phyloP scores from a whole-genome alignment of 2,329 filamentous ascomycete genomes.

The Colletotrichum theobromicola region DNA sequence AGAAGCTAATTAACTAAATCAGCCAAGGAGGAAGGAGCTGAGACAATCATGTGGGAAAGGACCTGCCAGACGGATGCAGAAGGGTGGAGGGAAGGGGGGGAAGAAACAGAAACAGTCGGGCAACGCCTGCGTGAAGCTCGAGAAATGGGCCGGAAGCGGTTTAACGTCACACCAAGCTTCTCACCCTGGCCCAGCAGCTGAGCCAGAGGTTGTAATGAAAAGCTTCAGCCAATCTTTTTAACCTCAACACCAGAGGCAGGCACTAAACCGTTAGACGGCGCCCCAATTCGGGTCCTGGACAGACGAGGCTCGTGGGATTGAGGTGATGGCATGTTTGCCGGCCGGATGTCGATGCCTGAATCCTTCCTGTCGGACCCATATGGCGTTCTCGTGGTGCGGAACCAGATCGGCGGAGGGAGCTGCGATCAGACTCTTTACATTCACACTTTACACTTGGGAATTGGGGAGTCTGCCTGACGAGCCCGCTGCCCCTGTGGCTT shows the following conservation, averaged over 20 bases:
- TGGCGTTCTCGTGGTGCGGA: neutral
- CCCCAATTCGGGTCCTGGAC: neutral
- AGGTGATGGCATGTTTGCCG: neutral
- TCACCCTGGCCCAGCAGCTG: neutral
- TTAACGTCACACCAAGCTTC: neutral
- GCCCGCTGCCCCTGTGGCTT: neutral
- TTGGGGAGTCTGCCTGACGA: neutral
- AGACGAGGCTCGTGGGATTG: neutral
- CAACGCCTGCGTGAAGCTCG: neutral
- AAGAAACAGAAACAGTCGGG: neutral
- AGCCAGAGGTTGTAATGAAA: neutral
- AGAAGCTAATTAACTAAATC: neutral
- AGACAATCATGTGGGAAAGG: neutral
- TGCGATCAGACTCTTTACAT: neutral
- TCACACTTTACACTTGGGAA: neutral
- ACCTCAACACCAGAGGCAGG: neutral
- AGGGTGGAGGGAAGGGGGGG: neutral
- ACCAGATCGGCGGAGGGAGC: neutral
- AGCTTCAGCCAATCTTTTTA: neutral
- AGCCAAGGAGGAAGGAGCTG: neutral
- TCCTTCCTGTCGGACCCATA: neutral
- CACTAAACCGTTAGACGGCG: constrained; percentile 4
- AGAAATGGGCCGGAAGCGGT: neutral
- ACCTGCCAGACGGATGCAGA: neutral
- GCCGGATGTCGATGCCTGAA: neutral